Evolutionary conservation across 179 eudicot species (phyloP).

Genomic region (Spinacia oleracea): DNA sequence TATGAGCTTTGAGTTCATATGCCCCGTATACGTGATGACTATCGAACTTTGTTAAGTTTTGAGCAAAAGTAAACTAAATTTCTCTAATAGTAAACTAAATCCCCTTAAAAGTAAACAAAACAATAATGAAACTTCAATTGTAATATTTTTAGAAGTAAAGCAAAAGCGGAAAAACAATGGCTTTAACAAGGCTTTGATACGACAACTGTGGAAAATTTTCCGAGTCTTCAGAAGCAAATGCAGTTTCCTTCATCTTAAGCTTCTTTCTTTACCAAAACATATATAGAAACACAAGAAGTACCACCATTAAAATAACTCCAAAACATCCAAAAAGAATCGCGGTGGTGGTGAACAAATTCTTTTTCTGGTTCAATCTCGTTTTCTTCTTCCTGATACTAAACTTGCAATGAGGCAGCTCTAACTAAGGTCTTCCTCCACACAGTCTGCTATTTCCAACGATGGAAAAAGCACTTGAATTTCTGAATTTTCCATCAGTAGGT

Average conservation of each 20-base stretch:
- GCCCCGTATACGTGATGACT: too few relatives aligned
- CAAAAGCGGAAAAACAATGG: too few relatives aligned
- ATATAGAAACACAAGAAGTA: background rate
- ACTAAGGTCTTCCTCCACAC: constrained; percentile 31
- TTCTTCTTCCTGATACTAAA: background rate
- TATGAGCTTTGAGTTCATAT: too few relatives aligned
- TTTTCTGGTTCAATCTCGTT: background rate
- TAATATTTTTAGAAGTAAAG: constrained; percentile 15
- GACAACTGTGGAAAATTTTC: constrained; percentile 13
- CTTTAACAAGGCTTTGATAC: constrained; percentile 23
- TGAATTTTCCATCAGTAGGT: constrained; percentile 17
- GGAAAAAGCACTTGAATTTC: constrained; percentile 4
- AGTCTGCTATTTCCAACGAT: constrained; percentile 21
- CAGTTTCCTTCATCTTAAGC: background rate
- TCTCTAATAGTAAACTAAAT: too few relatives aligned
- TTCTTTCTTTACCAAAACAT: constrained; percentile 2
- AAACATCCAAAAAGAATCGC: background rate
- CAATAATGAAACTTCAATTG: too few relatives aligned
- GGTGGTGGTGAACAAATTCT: background rate
- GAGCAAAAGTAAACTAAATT: too few relatives aligned
- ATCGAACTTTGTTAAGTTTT: too few relatives aligned
- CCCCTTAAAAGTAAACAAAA: too few relatives aligned
- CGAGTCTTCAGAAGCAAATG: background rate
- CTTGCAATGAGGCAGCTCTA: constrained; percentile 16
- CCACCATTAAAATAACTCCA: background rate